Evolutionary conservation across 306 rosid species (phyloP).

Genomic region (Lupinus albus): DNA sequence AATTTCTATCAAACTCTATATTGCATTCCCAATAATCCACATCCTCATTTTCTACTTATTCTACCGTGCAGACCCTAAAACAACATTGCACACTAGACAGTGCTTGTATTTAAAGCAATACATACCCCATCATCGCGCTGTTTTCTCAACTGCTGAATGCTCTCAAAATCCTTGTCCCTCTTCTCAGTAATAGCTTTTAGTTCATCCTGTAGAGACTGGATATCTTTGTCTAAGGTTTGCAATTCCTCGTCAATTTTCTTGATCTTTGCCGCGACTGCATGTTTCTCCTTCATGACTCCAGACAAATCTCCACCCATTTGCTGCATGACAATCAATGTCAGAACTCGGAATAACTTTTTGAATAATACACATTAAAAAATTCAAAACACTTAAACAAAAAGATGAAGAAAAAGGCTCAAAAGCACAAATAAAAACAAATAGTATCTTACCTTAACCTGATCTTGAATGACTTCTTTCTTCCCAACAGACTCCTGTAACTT

Average conservation of each 20-base stretch:
- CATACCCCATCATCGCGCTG: constrained; percentile 85
- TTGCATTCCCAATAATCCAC: not conserved
- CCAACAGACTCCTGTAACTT: constrained; percentile 85
- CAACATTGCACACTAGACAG: not conserved
- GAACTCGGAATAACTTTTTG: not conserved
- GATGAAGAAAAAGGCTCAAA: constrained; percentile 4
- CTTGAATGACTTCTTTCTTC: constrained; percentile 75
- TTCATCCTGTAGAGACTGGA: constrained; percentile 69
- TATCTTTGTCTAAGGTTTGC: constrained; percentile 60
- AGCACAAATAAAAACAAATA: constrained; percentile 30
- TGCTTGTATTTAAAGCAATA: constrained; percentile 32
- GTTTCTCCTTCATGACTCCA: constrained; percentile 91
- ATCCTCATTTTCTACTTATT: constrained; percentile 17
- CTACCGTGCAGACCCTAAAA: constrained; percentile 4
- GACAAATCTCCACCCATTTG: constrained; percentile 83
- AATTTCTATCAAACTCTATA: constrained; percentile 13
- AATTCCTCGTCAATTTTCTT: constrained; percentile 74
- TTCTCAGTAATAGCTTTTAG: constrained; percentile 61
- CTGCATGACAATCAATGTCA: constrained; percentile 49
- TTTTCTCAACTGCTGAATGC: constrained; percentile 66
- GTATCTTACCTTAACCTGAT: constrained; percentile 78
- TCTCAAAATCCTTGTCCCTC: constrained; percentile 70
- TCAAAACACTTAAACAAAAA: constrained; percentile 22
- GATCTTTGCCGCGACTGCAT: constrained; percentile 73
- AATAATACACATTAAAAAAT: not conserved